Evolutionary conservation across 228 moss, liverwort and hornwort genomes (phyloP), one percentile per base, ranked within the genome.

Genomic region (Sphagnum fallax): DNA sequence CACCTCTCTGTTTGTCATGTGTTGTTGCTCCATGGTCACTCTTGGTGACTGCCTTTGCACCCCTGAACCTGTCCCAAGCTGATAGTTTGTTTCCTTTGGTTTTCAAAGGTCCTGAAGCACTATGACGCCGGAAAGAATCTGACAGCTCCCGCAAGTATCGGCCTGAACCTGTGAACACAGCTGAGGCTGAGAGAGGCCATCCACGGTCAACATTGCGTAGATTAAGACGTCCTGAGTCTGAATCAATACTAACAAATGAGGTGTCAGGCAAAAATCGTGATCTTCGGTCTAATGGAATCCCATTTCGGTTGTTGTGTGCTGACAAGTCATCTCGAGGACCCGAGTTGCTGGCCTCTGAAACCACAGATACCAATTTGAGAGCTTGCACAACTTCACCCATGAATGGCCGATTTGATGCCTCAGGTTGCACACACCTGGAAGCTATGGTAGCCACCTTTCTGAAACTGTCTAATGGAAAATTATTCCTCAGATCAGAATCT

Each of bases 51-150:
- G 80, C 77, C 76, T 80, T 79, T 48, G 75, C 72, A 62, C 76
- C 75, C 71, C 83, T 76, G 50, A 80, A 69, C 74, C 77, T 90
- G 59, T 88, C 87, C 93, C 90, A 93, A 48, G 87, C 85, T 59
- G 89, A 82, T 71, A 89, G 85, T 65, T 78, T 85, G 63, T 81
- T 81, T 69, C 84, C 85, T 15, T 84, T 80, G 12, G 89, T 89
- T 67, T 87, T 90, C 62, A 93, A 75, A 63, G 93, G 93, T 64
- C 93, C 93, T 49, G 93, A 93, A 67, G 79, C 83, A 70, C 90
- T 91, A 52, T 89, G 87, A 51, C 88, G 88, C 68, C 85, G 81
- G 65, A 91, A 89, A 16, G 91, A 93, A 58, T 79, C 83, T 16
- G 87, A 87, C 11, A 82, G 79, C 67, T 82, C 87, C 77, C 85